Percentiles rank a stretch among this genome's conserved stretches.
Conservation (phyloP, 257 asterid species). For the Gynochthodes officinalis region DNA sequence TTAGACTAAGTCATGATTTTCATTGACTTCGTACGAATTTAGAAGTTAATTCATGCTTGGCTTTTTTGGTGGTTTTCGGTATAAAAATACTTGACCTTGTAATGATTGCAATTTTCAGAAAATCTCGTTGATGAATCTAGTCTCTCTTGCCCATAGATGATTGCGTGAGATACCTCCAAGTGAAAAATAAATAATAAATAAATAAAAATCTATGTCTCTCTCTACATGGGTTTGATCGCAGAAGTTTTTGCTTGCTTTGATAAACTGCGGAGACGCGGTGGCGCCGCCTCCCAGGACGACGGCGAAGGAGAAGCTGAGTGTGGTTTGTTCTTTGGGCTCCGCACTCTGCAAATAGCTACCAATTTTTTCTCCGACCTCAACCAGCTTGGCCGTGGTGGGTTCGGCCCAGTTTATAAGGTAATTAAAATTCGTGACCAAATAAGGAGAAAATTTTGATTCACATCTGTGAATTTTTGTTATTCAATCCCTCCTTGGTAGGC, state of each 20-base stretch:
- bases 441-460: background rate
- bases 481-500: too few species aligned
- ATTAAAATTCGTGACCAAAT: background rate
- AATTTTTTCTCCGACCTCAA: slow-evolving; percentile 74
- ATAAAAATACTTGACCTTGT: background rate
- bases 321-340: slow-evolving; percentile 56
- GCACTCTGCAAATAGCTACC: slow-evolving; percentile 66
- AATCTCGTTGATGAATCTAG: background rate
- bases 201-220: too few species aligned
- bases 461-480: background rate
- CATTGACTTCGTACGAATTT: too few species aligned
- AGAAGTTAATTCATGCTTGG: too few species aligned
- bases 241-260: slow-evolving; percentile 41
- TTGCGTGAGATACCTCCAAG: too few species aligned
- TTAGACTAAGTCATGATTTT: too few species aligned
- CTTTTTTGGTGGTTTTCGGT: too few species aligned
- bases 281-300: slow-evolving; percentile 22
- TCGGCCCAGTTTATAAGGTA: slow-evolving; percentile 82
- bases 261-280: slow-evolving; percentile 26
- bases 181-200: too few species aligned
- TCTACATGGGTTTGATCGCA: slow-evolving; percentile 47
- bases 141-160: too few species aligned
- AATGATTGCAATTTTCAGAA: background rate
- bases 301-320: slow-evolving; percentile 31
- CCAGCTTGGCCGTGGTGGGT: slow-evolving; percentile 83